These are phyloP conservation scores for Ophiostoma australiae DNA, from an alignment of 2,329 filamentous ascomycete genomes.

Conservation along the genomic window DNA sequence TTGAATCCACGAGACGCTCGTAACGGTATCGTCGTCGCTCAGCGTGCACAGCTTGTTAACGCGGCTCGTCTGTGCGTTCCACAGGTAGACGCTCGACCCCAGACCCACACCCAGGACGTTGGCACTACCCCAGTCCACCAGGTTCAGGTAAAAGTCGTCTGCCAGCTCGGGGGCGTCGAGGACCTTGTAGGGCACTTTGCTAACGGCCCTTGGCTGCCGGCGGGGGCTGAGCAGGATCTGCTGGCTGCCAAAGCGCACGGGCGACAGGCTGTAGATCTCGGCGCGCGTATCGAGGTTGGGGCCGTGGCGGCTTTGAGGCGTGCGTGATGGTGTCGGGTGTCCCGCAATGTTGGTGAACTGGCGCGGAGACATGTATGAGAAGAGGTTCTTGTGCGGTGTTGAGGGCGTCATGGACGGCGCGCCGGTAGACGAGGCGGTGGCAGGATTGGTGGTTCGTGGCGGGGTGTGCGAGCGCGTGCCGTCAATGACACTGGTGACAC, in stretches of 20 bases:
- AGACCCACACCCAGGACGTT: slow-evolving; percentile 91
- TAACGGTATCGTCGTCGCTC: slow-evolving; percentile 79
- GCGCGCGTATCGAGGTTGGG: slow-evolving; percentile 84
- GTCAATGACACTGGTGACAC: slow-evolving; percentile 55
- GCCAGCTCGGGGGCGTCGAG: slow-evolving; percentile 92
- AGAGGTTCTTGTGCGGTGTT: slow-evolving; percentile 95
- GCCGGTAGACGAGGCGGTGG: slow-evolving; percentile 35
- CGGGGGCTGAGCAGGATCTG: slow-evolving; percentile 87
- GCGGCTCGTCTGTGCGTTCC: slow-evolving; percentile 86
- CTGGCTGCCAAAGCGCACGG: slow-evolving; percentile 87
- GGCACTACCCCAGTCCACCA: slow-evolving; percentile 95
- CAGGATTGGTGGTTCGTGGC: slow-evolving; percentile 41
- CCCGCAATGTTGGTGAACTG: slow-evolving; percentile 65
- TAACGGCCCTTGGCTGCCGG: slow-evolving; percentile 82
- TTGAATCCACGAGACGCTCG: slow-evolving; percentile 97
- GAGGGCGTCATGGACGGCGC: slow-evolving; percentile 79
- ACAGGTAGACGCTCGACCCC: slow-evolving; percentile 93
- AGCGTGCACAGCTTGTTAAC: slow-evolving; percentile 88
- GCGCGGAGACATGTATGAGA: slow-evolving; percentile 77
- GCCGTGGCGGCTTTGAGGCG: slow-evolving; percentile 80
- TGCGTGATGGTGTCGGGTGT: slow-evolving; percentile 84
- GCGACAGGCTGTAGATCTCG: slow-evolving; percentile 92
- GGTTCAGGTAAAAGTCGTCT: slow-evolving; percentile 95
- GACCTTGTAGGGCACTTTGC: slow-evolving; percentile 97
- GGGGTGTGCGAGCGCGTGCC: slow-evolving; percentile 75